Base-by-base conservation (phyloP, 2,329 filamentous ascomycete genomes). In the Mariannaea sp. region DNA sequence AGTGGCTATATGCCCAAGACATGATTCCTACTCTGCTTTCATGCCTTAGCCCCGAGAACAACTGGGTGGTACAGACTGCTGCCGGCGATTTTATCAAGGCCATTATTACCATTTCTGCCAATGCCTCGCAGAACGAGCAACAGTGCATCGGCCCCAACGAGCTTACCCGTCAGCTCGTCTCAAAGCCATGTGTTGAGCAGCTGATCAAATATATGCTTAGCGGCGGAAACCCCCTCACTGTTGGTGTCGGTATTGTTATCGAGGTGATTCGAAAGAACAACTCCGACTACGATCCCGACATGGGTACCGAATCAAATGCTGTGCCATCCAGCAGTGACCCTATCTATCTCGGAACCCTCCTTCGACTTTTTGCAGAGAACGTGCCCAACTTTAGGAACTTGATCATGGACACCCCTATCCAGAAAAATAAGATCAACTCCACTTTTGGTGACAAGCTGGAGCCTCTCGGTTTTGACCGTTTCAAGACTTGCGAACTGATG, bases 261-360 rank as follows among this genome's bases (percentile, higher is more conserved):
- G 94, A 99, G 74, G 94, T 99, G 39, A 99, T 99, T 70, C 85
- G 94, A 56, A 99, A 99, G 77, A 99, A 99, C 74, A 99, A 99
- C 71, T 97, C 94, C 0, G 94, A 99, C 73, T 99, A 99, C 70
- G 94, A 99, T 64, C 88, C 94, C 1, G 94, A 97, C 64, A 89
- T 92, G 64, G 86, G 92, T 56, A 85, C 88, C 42, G 90, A 92
- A 54, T 85, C 89, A 22, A 89, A 89, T 60, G 84, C 89, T 3
- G 79, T 87, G 49, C 93, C 93, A 0, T 93, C 92, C 1, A 88
- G 85, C 60, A 86, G 89, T 45, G 94, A 99, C 67, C 94, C 94
- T 4, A 99, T 99, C 64, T 99, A 97, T 68, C 83, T 99, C 0
- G 94, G 94, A 17, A 94, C 89, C 1, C 80, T 99, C 6, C 81